Percentiles rank a stretch among this genome's conserved stretches.
Evolutionary conservation across 148 eudicot species (phyloP).

Genomic region (Talinum fruticosum): DNA sequence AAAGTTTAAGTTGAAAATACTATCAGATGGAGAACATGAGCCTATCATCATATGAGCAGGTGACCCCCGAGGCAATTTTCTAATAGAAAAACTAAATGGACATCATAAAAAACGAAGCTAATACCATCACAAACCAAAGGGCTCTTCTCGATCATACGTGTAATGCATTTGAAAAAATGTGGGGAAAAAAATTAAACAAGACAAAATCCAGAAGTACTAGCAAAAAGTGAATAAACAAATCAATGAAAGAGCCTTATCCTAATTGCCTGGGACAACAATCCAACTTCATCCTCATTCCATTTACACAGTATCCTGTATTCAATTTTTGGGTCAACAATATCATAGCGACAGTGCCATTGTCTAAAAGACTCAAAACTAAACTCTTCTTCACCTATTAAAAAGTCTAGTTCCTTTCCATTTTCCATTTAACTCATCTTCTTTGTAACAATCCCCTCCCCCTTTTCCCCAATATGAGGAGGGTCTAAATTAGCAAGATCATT

Average conservation of each 20-base stretch:
- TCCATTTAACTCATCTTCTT: neutral
- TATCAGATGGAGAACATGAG: neutral
- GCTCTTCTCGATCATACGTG: conserved; percentile 10
- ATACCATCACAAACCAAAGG: conserved; percentile 1
- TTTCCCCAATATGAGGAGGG: no score
- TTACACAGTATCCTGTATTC: neutral
- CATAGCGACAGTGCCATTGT: neutral
- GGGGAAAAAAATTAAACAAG: neutral
- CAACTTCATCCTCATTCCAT: conserved; percentile 16
- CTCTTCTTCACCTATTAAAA: neutral
- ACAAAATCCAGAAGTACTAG: neutral
- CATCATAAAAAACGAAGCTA: conserved; percentile 4
- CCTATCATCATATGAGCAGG: conserved; percentile 10
- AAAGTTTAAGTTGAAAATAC: conserved; percentile 14
- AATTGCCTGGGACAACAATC: conserved; percentile 13
- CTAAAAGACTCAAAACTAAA: neutral
- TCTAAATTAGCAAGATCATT: neutral
- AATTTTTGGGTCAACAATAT: neutral
- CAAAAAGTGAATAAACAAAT: neutral
- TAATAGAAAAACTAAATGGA: conserved; percentile 10
- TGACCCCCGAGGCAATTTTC: conserved; percentile 6
- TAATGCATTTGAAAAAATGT: conserved; percentile 15
- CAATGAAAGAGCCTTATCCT: neutral
- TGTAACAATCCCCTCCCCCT: no score
- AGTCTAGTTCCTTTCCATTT: neutral